Percentiles rank a stretch among this genome's conserved stretches.
Conservation (phyloP, 768 basidiomycete genomes). For the Boletellus sp. region DNA sequence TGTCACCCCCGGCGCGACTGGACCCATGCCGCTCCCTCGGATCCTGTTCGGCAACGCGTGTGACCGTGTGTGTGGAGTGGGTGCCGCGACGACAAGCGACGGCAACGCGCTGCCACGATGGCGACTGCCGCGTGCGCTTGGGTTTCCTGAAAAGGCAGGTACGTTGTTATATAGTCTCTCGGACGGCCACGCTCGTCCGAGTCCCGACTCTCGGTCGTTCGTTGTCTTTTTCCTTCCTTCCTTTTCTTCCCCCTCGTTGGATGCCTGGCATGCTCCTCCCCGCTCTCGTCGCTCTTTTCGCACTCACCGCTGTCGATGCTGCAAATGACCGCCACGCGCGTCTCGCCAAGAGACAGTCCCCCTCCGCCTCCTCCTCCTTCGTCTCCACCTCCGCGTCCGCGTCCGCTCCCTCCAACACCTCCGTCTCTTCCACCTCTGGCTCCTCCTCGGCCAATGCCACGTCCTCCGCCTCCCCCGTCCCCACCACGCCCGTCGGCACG, state of each 20-base stretch:
- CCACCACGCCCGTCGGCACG: constrained; percentile 36
- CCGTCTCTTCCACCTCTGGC: not conserved
- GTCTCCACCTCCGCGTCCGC: constrained; percentile 4
- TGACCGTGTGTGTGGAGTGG: too few species aligned
- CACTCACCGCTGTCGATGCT: constrained; percentile 35
- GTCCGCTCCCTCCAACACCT: constrained; percentile 4
- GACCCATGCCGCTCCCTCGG: too few species aligned
- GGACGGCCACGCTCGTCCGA: too few species aligned
- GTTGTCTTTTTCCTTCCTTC: not conserved
- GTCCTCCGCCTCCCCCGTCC: constrained; percentile 13
- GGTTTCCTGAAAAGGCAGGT: not conserved
- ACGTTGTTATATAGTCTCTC: too few species aligned
- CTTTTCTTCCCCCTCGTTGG: constrained; percentile 9
- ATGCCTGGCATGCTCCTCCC: constrained; percentile 42
- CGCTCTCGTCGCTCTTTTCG: constrained; percentile 44
- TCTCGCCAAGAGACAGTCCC: constrained; percentile 37
- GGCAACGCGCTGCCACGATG: too few species aligned
- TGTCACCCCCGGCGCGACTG: too few species aligned
- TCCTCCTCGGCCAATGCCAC: not conserved
- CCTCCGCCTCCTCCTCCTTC: constrained; percentile 1
- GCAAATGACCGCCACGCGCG: constrained; percentile 39
- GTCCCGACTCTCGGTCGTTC: not conserved
- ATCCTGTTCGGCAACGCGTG: too few species aligned
- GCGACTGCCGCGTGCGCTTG: not conserved
- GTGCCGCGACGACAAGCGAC: too few species aligned